Base-by-base conservation (phyloP, 2,329 filamentous ascomycete genomes). In the Epichloe bromicola region DNA sequence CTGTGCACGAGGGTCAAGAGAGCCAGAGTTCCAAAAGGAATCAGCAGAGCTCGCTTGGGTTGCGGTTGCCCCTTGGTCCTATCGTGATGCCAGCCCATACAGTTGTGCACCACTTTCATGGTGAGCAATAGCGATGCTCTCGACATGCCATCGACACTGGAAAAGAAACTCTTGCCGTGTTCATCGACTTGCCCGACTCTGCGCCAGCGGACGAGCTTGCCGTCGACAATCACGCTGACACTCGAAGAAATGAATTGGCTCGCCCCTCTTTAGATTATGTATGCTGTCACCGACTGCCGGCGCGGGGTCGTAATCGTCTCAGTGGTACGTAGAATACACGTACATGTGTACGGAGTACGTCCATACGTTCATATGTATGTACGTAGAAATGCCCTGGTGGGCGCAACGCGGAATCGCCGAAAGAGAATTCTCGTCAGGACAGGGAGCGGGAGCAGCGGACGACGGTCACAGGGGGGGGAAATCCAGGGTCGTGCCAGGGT, bases 401-500 rank as follows among this genome's bases (percentile, higher is more conserved):
- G 36, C 20, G 15, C 12, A 4, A 10, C 15, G 42, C 26, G 42
- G 14, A 26, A 44, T 30, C 34, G 34, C 26, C 11, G 30, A 30
- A 19, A 36, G 36, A 38, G 26, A 30, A 30, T 4, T 30, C 3
- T 11, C 26, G 26, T 30, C 44, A 38, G 26, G n/a, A 7, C 20
- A 26, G 42, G 19, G 6, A 44, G 15, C 46, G 45, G 45, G 45
- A 47, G 43, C 43, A 46, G n/a, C 12, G 23, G 36, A 26, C 7
- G 39, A 39, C 40, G 39, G 36, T 39, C 43, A 30, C 43, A 30
- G 37, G 26, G 37, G 47, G 47, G 20, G 39, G 47, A 50, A 48
- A 53, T 53, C 54, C 55, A 66, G 61, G 60, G 64, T 63, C 62
- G 56, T 55, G 56, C 54, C 57, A 56, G 54, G 57, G 56, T 57